A percentile compares a stretch with the other conserved stretches of the same genome.
phyloP scores from a whole-genome alignment of 2,329 filamentous ascomycete genomes.

The Diaporthe citriasiana region DNA sequence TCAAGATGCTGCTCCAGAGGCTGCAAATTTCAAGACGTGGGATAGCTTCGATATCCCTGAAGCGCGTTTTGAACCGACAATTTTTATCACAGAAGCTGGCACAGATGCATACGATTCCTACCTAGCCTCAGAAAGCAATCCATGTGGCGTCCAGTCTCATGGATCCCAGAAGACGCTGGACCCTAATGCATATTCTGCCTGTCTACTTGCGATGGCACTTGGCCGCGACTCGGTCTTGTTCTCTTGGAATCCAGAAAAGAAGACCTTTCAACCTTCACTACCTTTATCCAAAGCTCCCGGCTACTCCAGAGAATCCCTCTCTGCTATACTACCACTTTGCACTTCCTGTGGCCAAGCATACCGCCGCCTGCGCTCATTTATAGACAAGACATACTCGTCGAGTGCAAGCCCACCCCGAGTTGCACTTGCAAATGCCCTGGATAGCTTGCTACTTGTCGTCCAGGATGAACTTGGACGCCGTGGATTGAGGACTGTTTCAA shows the following conservation, averaged over 20 bases:
- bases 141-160: constrained; percentile 54
- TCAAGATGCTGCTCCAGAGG: constrained; percentile 50
- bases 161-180: constrained; percentile 60
- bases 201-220: constrained; percentile 75
- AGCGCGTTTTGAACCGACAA: constrained; percentile 54
- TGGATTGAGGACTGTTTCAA: constrained; percentile 58
- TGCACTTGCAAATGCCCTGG: constrained; percentile 66
- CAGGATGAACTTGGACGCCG: constrained; percentile 64
- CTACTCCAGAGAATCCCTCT: constrained; percentile 65
- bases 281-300: constrained; percentile 67
- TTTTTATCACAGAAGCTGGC: constrained; percentile 79
- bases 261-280: constrained; percentile 65
- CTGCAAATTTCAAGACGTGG: constrained; percentile 74
- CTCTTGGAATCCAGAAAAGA: constrained; percentile 66
- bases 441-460: constrained; percentile 62
- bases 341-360: constrained; percentile 63
- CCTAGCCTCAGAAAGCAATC: constrained; percentile 59
- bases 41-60: constrained; percentile 70
- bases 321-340: constrained; percentile 62
- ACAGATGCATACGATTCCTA: constrained; percentile 76
- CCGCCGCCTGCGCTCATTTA: constrained; percentile 61
- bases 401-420: constrained; percentile 62
- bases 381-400: constrained; percentile 60
- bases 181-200: constrained; percentile 64
- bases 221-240: constrained; percentile 82